phyloP scores from a whole-genome alignment of 2,329 filamentous ascomycete genomes.

The Talaromyces sp. region DNA sequence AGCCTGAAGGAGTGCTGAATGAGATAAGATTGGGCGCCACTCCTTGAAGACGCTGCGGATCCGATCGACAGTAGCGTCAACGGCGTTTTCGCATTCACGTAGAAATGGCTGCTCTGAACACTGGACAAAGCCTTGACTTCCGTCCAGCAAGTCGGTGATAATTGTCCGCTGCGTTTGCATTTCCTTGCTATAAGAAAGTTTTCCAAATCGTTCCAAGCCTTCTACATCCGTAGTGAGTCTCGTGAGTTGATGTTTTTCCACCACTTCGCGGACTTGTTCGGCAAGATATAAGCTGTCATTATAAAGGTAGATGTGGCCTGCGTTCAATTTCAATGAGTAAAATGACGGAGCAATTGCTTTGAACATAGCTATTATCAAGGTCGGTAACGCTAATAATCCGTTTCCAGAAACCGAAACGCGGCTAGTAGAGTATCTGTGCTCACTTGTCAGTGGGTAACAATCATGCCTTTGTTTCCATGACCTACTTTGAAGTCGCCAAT shows the following conservation, averaged over 20 bases:
- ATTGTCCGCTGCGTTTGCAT: conserved; percentile 64
- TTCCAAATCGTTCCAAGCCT: conserved; percentile 57
- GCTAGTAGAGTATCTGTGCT: conserved; percentile 30
- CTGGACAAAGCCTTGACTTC: conserved; percentile 58
- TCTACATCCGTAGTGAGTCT: conserved; percentile 54
- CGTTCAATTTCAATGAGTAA: conserved; percentile 43
- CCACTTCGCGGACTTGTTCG: conserved; percentile 50
- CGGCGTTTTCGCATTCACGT: conserved; percentile 57
- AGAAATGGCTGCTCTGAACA: conserved; percentile 59
- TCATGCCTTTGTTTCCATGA: conserved; percentile 5
- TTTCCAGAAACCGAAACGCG: conserved; percentile 41
- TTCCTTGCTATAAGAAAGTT: conserved; percentile 59
- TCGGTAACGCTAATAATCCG: conserved; percentile 45
- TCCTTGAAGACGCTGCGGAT: conserved; percentile 54
- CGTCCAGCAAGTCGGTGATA: conserved; percentile 59
- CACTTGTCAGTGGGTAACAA: conserved; percentile 23
- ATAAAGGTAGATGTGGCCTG: conserved; percentile 62
- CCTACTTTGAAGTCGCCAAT: conserved; percentile 38
- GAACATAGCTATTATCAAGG: conserved; percentile 49
- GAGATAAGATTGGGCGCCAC: conserved; percentile 57
- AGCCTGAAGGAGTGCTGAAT: conserved; percentile 59
- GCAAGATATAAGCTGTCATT: conserved; percentile 60
- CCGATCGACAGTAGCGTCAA: conserved; percentile 56
- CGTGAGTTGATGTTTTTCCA: conserved; percentile 45
- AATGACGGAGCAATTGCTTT: conserved; percentile 47